Evolutionary conservation across 768 basidiomycete species (phyloP), one percentile per base, ranked within the genome.

Genomic region (Fistulinella prunicolor): DNA sequence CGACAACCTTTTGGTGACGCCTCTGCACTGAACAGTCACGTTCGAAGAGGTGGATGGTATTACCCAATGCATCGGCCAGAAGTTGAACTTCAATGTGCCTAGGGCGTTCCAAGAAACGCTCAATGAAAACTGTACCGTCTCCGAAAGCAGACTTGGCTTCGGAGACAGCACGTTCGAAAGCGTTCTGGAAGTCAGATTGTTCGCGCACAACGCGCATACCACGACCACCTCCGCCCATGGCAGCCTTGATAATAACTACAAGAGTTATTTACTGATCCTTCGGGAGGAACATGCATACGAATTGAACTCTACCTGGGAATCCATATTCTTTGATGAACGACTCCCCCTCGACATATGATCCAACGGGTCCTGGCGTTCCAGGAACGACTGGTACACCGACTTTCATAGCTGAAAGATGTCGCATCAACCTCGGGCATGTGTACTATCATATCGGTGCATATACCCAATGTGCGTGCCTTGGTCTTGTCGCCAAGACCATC

Each of bases 171-270:
- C 93, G 87, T 62, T 92, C 80, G 66, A 98, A 98, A 7, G 88
- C 75, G 47, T 80, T 75, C 72, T 92, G 79, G 78, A 98, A 97
- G 58, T 92, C 87, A 24, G 85, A 85, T 67, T 94, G 87, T 62
- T 94, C 91, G 53, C 92, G 85, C 28, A 99, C 96, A 47, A 99
- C 95, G 61, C 96, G 89, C 96, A 98, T 99, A 51, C 96, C 96
- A 58, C 95, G 91, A 45, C 96, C 96, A 59, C 95, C 95, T 49
- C 94, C 95, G 49, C 95, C 95, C 90, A 96, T 94, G 9, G 95
- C 95, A 32, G 96, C 96, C 73, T 98, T 99, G 81, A 99, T 97
- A 68, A 99, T 97, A 46, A 99, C 93, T 85, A 28, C 65, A 24
- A 67, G 22, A 39, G 60, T 9, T 32, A 4, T 40, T 42, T 37